These are phyloP conservation scores for Zasmidium cellare DNA, from an alignment of 2,329 filamentous ascomycete genomes.

Conservation along the genomic window DNA sequence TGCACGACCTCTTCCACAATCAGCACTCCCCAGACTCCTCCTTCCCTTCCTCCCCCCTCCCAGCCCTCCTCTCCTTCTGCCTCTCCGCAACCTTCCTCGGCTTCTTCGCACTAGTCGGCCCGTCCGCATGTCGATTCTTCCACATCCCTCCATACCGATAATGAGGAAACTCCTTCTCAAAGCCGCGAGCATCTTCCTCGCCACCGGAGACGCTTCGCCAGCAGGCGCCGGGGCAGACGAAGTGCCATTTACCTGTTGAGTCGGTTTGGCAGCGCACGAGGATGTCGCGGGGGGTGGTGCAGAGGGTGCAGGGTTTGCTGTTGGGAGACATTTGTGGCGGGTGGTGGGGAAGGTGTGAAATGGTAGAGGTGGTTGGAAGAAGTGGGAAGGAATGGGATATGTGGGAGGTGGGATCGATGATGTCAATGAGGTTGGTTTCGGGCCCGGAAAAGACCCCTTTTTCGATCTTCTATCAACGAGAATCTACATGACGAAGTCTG, in stretches of 20 bases:
- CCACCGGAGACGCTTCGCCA: conserved; percentile 47
- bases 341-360: not conserved
- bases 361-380: not conserved
- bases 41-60: not conserved
- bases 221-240: conserved; percentile 46
- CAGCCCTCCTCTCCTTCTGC: conserved; percentile 25
- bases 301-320: conserved; percentile 44
- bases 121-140: conserved; percentile 44
- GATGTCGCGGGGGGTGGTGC: conserved; percentile 38
- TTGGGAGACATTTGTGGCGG: conserved; percentile 19
- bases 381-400: not conserved
- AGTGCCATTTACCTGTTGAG: conserved; percentile 41
- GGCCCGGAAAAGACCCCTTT: too few species aligned
- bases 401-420: not conserved
- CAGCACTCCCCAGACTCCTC: not conserved
- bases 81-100: conserved; percentile 40
- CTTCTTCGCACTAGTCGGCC: conserved; percentile 41
- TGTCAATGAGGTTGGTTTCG: not conserved
- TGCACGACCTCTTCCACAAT: too few species aligned
- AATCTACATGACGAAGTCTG: too few species aligned
- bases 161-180: conserved; percentile 34
- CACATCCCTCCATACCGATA: conserved; percentile 44
- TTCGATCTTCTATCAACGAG: too few species aligned
- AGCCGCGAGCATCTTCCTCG: conserved; percentile 41
- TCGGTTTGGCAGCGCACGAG: conserved; percentile 48